phyloP scores from a whole-genome alignment of 495 filamentous ascomycete species.

The Aspergillus saccharolyticus region DNA sequence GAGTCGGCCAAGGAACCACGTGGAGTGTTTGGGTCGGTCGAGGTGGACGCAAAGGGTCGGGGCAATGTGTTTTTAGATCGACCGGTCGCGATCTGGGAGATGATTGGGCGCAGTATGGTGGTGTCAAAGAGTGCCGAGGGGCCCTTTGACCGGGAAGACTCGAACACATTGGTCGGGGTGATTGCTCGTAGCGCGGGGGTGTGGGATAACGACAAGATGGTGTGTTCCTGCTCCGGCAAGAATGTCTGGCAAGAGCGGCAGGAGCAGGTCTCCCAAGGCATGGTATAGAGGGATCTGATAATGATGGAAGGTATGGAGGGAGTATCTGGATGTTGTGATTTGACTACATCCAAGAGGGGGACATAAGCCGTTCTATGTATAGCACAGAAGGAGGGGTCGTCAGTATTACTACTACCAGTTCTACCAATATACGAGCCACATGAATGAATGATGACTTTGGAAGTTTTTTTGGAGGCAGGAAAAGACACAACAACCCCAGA shows the following conservation, averaged over 20 bases:
- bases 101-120: slow-evolving; percentile 87
- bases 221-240: slow-evolving; percentile 92
- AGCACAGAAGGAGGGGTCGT: neutral
- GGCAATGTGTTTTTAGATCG: slow-evolving; percentile 76
- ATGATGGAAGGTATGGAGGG: neutral
- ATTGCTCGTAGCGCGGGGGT: slow-evolving; percentile 91
- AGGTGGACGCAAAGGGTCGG: slow-evolving; percentile 57
- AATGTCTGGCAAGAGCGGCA: slow-evolving; percentile 95
- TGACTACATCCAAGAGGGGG: neutral
- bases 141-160: slow-evolving; percentile 60
- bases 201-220: slow-evolving; percentile 98
- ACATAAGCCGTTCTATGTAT: slow-evolving; percentile 3
- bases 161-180: slow-evolving; percentile 82
- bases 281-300: slow-evolving; percentile 48
- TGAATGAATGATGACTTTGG: neutral
- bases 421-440: neutral
- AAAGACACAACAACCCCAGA: slow-evolving; percentile 1
- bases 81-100: slow-evolving; percentile 85
- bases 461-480: neutral
- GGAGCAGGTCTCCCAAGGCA: slow-evolving; percentile 82
- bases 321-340: neutral
- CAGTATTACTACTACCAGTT: neutral
- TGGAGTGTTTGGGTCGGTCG: slow-evolving; percentile 68
- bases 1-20: slow-evolving; percentile 43
- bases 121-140: slow-evolving; percentile 53